Evolutionary conservation across 495 filamentous ascomycete genomes (phyloP), one percentile per base, ranked within the genome.

Genomic region (Neurospora sp.): DNA sequence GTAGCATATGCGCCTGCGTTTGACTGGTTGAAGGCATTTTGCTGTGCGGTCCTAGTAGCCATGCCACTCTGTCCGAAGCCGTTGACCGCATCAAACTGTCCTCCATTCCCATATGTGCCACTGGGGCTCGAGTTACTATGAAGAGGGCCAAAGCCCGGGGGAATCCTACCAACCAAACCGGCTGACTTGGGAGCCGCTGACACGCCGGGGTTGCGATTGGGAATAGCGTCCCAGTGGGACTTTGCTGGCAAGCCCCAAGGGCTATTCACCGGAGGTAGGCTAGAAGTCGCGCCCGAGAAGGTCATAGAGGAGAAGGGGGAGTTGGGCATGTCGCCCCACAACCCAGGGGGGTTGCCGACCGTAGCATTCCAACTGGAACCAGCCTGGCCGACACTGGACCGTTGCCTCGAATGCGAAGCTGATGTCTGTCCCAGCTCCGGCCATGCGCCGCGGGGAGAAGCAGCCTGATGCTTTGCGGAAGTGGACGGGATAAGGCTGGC

Each of bases 201-300:
- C 27, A 59, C 20, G 22, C 22, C 7, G 48, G 3, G 76, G 70
- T 39, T 71, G 74, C 14, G 71, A 22, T 46, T 71, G 31, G 53
- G 53, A 65, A 65, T 37, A 42, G 68, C 41, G 12, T 59, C 40
- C 31, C 73, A 68, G 39, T 70, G 70, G 7, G 69, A 70, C 7
- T 69, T 69, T 27, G 59, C 48, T 1, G 77, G 71, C 35, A 80
- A 10, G n/a, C 78, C 79, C 76, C 75, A 77, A 35, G 79, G 77
- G 61, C 75, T 78, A 65, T 80, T 78, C 14, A 79, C 78, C 14
- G 68, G 74, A 1, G 79, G 78, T 14, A 80, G 40, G 70, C 74
- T 79, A 11, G 79, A 78, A 18, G 71, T 72, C 27, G 48, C 68
- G 16, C 46, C 42, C 4, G 77, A 76, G 39, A 78, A 80, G 18